Base-by-base conservation (phyloP, 2,329 filamentous ascomycete genomes). In the Diaporthe humulicola region DNA sequence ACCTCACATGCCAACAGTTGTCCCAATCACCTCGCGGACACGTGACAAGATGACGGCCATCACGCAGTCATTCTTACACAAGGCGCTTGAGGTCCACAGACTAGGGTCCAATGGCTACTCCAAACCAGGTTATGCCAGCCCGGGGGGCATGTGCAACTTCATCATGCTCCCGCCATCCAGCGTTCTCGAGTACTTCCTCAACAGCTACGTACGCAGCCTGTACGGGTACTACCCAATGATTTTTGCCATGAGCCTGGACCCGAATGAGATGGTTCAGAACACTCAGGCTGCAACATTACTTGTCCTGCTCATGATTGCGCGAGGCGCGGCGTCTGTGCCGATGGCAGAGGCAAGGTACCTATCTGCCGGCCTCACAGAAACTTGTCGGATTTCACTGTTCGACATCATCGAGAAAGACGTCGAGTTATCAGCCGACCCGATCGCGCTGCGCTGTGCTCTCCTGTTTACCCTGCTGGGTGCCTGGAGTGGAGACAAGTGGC, bases 401-500 rank as follows among this genome's bases (percentile, higher is more conserved):
- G 92, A 94, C 78, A 88, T 92, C 8, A 92, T 94, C 70, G 92
- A 94, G 83, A 93, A 92, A 81, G 92, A 94, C 78, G 89, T 93
- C 66, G 90, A 92, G 81, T 88, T 94, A 84, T 90, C 90, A 17
- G 89, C 90, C 1, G 91, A 94, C 79, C 90, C 90, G 0, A 88
- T 90, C 4, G 89, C 92, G 0, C 85, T 94, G 58, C 88, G 92
- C 52, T 91, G 91, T 64, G 92, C 92, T 0, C 84, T 94, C 17
- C 87, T 94, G 4, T 93, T 93, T 80, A 93, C 90, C 2, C 88
- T 92, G 1, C 87, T 93, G 36, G 92, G 92, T 10, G 91, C 91
- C 1, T 94, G 93, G 93, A 93, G 92, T 80, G 93, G 93, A 60
- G 92, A 94, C 81, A 94, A 94, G 83, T 94, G 92, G 92, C 90